These are phyloP conservation scores for Margaritispora aquatica DNA, from an alignment of 495 filamentous ascomycete species.

Conservation along the genomic window DNA sequence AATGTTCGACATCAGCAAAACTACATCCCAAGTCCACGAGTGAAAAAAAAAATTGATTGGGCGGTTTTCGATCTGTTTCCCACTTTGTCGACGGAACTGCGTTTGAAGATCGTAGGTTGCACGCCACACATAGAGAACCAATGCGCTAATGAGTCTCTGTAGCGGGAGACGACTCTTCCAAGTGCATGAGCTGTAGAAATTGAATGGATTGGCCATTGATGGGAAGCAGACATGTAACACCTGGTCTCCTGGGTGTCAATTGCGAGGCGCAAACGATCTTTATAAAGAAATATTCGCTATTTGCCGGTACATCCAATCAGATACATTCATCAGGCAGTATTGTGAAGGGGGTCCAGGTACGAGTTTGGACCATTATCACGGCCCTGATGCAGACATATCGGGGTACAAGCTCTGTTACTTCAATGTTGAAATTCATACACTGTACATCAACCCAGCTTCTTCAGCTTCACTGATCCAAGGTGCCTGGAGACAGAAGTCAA, in stretches of 20 bases:
- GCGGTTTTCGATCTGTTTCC: too few relatives aligned
- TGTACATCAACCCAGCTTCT: neutral
- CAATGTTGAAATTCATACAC: neutral
- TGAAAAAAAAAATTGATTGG: too few relatives aligned
- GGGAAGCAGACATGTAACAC: neutral
- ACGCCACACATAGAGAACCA: too few relatives aligned
- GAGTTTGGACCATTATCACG: neutral
- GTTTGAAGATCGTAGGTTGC: too few relatives aligned
- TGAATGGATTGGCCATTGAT: neutral
- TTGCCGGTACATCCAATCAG: neutral
- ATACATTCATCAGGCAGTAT: too few relatives aligned
- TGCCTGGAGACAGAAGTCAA: neutral
- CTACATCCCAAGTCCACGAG: too few relatives aligned
- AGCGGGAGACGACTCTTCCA: too few relatives aligned
- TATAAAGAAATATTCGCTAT: neutral
- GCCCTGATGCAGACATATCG: neutral
- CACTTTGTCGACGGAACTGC: too few relatives aligned
- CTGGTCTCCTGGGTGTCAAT: neutral
- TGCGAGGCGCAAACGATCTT: neutral
- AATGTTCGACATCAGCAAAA: too few relatives aligned
- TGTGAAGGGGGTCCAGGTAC: neutral
- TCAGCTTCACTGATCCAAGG: neutral
- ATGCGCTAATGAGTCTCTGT: too few relatives aligned
- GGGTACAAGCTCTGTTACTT: neutral
- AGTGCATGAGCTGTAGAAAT: neutral